Evolutionary conservation across 2,329 filamentous ascomycete genomes (phyloP).

Genomic region (Alternaria sp.): DNA sequence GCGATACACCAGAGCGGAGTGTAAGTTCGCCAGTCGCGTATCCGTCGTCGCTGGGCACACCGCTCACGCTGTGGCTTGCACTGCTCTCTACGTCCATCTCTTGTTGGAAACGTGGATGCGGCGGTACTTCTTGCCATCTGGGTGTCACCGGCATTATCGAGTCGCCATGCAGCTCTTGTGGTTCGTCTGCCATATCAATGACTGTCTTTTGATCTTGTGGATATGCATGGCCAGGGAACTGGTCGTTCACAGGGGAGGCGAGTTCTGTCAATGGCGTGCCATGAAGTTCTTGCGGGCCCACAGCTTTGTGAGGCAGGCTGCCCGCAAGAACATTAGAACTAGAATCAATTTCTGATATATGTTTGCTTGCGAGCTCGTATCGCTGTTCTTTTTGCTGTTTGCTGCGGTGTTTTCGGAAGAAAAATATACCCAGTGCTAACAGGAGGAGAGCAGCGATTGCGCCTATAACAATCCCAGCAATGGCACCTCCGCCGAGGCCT

Average conservation of each 20-base stretch:
- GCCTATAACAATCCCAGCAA: conserved; percentile 45
- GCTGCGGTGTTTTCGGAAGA: conserved; percentile 32
- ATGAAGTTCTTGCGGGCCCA: conserved; percentile 33
- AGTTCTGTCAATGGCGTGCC: conserved; percentile 38
- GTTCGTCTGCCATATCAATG: conserved; percentile 31
- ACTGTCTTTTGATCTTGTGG: conserved; percentile 31
- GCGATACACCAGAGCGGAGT: conserved; percentile 24
- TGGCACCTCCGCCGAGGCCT: conserved; percentile 36
- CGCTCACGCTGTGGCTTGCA: conserved; percentile 29
- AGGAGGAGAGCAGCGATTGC: conserved; percentile 27
- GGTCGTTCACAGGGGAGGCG: conserved; percentile 21
- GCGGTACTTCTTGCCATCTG: conserved; percentile 37
- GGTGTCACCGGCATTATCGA: conserved; percentile 25
- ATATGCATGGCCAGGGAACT: conserved; percentile 15
- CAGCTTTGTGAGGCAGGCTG: conserved; percentile 22
- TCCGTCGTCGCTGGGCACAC: conserved; percentile 35
- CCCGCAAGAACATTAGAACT: conserved; percentile 3
- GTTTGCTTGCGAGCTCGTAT: conserved; percentile 34
- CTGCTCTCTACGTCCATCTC: conserved; percentile 33
- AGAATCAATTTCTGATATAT: conserved; percentile 29
- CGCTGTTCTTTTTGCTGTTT: conserved; percentile 17
- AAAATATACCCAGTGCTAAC: conserved; percentile 27
- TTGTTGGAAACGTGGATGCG: conserved; percentile 18
- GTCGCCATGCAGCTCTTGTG: conserved; percentile 37
- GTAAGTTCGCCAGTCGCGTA: conserved; percentile 15